Percentiles rank a stretch among this genome's conserved stretches.
phyloP scores from a whole-genome alignment of 1,139 yeast species.

The Pichia sp. region DNA sequence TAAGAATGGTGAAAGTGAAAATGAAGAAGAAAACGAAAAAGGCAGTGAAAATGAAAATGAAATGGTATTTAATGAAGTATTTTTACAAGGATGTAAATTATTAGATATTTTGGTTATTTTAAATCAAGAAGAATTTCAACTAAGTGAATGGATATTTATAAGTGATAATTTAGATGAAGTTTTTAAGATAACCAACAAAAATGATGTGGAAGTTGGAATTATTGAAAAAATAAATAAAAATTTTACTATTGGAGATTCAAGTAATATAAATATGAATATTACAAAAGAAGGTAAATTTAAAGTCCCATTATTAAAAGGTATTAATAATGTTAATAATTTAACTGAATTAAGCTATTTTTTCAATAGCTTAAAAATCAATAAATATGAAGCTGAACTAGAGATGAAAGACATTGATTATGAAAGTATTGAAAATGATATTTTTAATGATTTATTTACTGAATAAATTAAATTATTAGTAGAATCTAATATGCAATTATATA shows the following conservation, averaged over 20 bases:
- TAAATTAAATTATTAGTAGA: not conserved
- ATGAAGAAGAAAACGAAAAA: constrained; percentile 3
- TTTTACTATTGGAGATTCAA: constrained; percentile 4
- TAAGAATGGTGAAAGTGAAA: constrained; percentile 25
- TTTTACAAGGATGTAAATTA: constrained; percentile 62
- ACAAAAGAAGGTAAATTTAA: constrained; percentile 7
- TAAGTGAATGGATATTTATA: constrained; percentile 82
- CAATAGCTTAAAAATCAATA: constrained; percentile 61
- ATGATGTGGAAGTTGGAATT: constrained; percentile 36
- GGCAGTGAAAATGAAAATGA: constrained; percentile 27
- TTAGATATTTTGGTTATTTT: constrained; percentile 66
- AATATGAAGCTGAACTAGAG: constrained; percentile 67
- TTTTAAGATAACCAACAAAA: constrained; percentile 27
- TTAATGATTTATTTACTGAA: constrained; percentile 43
- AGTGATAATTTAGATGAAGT: constrained; percentile 65
- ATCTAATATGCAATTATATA: not conserved
- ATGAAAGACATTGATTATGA: constrained; percentile 43
- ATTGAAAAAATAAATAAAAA: constrained; percentile 41
- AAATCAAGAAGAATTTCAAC: constrained; percentile 71
- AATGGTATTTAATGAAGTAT: constrained; percentile 19
- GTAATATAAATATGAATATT: no score
- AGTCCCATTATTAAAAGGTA: constrained; percentile 45
- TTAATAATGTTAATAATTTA: constrained; percentile 39
- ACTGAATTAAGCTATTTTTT: constrained; percentile 53
- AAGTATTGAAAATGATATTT: constrained; percentile 48